These are phyloP conservation scores for Clarireedia monteithiana DNA, from an alignment of 2,329 filamentous ascomycete species.

Conservation along the genomic window DNA sequence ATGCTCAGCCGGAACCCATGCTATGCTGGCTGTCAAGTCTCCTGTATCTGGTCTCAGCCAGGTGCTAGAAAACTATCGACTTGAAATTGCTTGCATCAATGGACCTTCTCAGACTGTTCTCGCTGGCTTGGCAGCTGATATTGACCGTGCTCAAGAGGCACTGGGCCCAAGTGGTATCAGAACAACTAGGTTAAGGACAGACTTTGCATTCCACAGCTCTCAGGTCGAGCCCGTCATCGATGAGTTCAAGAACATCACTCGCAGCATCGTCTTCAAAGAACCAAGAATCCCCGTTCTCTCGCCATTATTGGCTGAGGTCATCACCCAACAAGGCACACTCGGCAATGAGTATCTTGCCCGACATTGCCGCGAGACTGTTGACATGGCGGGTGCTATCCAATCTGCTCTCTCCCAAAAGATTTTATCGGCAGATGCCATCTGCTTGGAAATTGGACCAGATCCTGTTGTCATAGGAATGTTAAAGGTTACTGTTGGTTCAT, in stretches of 20 bases:
- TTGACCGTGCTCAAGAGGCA: not conserved
- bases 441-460: not conserved
- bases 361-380: constrained; percentile 58
- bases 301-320: constrained; percentile 52
- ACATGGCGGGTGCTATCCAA: constrained; percentile 50
- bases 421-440: constrained; percentile 46
- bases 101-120: not conserved
- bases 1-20: constrained; percentile 58
- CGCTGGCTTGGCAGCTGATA: not conserved
- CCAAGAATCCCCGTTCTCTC: constrained; percentile 56
- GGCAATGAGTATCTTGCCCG: constrained; percentile 53
- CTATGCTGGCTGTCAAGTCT: constrained; percentile 45
- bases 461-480: not conserved
- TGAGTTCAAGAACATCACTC: constrained; percentile 46
- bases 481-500: not conserved
- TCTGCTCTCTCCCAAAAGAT: constrained; percentile 46
- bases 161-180: not conserved
- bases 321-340: constrained; percentile 47
- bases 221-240: constrained; percentile 55
- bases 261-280: constrained; percentile 44
- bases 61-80: not conserved
- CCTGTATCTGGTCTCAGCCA: too few relatives aligned
- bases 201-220: constrained; percentile 38
- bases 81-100: not conserved
- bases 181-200: not conserved